Conservation (phyloP, 768 basidiomycete species). For the Macrolepiota fuliginosa region DNA sequence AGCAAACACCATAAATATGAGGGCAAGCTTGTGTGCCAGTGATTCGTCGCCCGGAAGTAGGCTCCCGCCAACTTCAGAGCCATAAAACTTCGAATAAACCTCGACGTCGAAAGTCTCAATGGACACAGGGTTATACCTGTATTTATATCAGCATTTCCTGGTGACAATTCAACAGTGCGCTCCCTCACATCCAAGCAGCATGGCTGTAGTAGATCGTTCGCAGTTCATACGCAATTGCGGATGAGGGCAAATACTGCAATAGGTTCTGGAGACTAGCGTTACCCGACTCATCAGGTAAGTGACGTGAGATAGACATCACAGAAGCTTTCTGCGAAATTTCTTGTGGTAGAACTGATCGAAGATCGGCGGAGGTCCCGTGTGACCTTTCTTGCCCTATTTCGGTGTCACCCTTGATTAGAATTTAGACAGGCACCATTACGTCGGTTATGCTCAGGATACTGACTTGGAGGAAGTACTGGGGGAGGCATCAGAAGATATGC, state of each 20-base stretch:
- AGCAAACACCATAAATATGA: conserved; percentile 64
- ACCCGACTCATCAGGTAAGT: conserved; percentile 35
- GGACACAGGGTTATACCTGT: conserved; percentile 66
- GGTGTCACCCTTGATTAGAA: conserved; percentile 47
- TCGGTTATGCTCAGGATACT: conserved; percentile 18
- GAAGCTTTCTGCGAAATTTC: conserved; percentile 64
- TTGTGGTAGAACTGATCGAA: conserved; percentile 54
- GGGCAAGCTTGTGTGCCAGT: conserved; percentile 54
- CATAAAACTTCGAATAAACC: conserved; percentile 57
- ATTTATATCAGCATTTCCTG: not conserved
- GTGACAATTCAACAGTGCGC: not conserved
- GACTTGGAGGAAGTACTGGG: conserved; percentile 74
- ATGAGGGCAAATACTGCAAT: conserved; percentile 68
- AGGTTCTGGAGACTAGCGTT: conserved; percentile 54
- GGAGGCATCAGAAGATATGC: conserved; percentile 4
- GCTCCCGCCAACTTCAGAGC: conserved; percentile 29
- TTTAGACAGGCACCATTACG: conserved; percentile 48
- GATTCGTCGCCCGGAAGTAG: conserved; percentile 48
- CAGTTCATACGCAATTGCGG: conserved; percentile 55
- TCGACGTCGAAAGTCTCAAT: conserved; percentile 57
- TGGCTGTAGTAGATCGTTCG: conserved; percentile 60
- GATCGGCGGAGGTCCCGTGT: conserved; percentile 40
- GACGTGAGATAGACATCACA: conserved; percentile 57
- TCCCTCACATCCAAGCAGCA: conserved; percentile 64
- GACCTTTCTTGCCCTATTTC: conserved; percentile 36